Evolutionary conservation across 345 rosid species (phyloP), one percentile per base, ranked within the genome.

Genomic region (Hibiscus syriacus): DNA sequence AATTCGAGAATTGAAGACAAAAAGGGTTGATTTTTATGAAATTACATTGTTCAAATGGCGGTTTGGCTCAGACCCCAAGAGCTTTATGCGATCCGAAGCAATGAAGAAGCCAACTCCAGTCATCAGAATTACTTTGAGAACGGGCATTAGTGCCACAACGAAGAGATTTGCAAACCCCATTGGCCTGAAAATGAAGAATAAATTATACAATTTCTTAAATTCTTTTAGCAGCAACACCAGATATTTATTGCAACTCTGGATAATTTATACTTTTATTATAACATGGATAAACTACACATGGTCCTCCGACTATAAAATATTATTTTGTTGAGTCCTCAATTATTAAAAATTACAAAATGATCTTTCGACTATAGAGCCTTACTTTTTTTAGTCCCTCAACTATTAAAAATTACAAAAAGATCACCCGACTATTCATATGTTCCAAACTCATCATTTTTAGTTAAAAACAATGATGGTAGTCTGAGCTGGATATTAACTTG

Each of bases 31-130:
- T 59, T 26, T 8, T 1, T 10, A 3, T 55, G 22, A 19, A 8
- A 64, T 77, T 57, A 75, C 87, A 45, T 74, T 74, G 53, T 84
- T 84, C 70, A 84, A 6, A 36, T 66, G 76, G 50, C 46, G 77
- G 38, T 79, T 76, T 34, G 81, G 46, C 53, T 49, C 46, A 1
- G 67, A 71, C 7, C 83, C 79, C 66, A 84, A 45, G 16, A 84
- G 70, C 34, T 77, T 68, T 16, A 81, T 56, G 14, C 57, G 66
- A 38, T 82, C 86, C 16, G 71, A 52, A 10, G 82, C 88, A 6
- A 81, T 78, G 9, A 72, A 66, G 16, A 71, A 72, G 63, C 88
- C 86, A 5, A 84, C 39, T 1, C 25, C 82, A 11, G 83, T 82
- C 4, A 82, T 38, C 48, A 82, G 23, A 2, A 82, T 74, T 29